A percentile compares a stretch with the other conserved stretches of the same genome.
These are phyloP conservation scores for Tulasnella sp. DNA, from an alignment of 768 basidiomycete genomes.

Conservation along the genomic window DNA sequence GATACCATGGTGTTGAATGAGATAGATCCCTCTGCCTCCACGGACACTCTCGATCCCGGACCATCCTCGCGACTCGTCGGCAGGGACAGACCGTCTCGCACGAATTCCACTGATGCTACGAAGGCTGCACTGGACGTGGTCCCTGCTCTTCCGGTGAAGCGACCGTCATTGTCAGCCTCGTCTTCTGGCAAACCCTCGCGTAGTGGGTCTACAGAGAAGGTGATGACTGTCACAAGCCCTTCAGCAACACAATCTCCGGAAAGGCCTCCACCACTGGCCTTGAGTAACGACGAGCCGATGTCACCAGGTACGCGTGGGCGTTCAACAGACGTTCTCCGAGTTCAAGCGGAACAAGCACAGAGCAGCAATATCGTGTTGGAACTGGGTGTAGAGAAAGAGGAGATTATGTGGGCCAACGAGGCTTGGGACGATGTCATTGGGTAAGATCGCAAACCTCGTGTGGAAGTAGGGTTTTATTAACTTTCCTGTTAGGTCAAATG, in stretches of 20 bases:
- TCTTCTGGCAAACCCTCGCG: neutral
- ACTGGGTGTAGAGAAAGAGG: constrained; percentile 84
- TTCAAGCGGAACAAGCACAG: constrained; percentile 90
- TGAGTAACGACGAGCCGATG: neutral
- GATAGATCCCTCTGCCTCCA: neutral
- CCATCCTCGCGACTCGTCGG: too few species aligned
- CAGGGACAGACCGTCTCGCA: neutral
- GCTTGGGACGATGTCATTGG: constrained; percentile 89
- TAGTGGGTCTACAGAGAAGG: neutral
- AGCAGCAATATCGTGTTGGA: constrained; percentile 95
- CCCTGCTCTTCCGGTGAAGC: neutral
- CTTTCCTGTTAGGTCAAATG: constrained; percentile 50
- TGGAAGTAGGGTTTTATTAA: constrained; percentile 17
- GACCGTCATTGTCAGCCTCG: neutral
- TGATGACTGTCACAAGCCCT: neutral
- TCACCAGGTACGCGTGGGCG: constrained; percentile 40
- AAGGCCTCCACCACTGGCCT: neutral
- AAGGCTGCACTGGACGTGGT: neutral
- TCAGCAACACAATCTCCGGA: neutral
- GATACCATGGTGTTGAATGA: constrained; percentile 30
- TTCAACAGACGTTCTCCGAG: constrained; percentile 74
- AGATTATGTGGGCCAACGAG: constrained; percentile 92
- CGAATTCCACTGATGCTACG: neutral
- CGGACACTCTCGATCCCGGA: constrained; percentile 2
- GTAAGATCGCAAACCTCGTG: constrained; percentile 36